Conservation (phyloP, 2,329 filamentous ascomycete species). For the Lecanicillium sp. region DNA sequence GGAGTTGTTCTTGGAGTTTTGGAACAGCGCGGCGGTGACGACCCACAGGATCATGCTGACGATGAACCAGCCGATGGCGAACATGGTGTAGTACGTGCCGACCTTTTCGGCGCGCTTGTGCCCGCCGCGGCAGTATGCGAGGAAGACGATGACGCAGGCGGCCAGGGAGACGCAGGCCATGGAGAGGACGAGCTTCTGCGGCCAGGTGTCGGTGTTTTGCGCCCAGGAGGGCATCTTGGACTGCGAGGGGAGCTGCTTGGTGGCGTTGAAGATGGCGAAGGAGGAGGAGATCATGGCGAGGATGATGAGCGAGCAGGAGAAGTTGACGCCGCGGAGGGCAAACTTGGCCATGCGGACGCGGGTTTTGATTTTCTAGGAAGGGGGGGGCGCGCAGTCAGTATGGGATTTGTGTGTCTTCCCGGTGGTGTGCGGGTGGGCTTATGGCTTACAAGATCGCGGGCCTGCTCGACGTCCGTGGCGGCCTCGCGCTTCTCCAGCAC, state of each 20-base stretch:
- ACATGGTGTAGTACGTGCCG: slow-evolving; percentile 90
- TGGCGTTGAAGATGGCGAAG: slow-evolving; percentile 88
- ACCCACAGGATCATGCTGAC: slow-evolving; percentile 92
- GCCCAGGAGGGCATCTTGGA: slow-evolving; percentile 86
- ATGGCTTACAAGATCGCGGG: slow-evolving; percentile 71
- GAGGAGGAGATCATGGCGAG: slow-evolving; percentile 84
- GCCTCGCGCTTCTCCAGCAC: slow-evolving; percentile 78
- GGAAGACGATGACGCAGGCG: slow-evolving; percentile 74
- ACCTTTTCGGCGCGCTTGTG: slow-evolving; percentile 88
- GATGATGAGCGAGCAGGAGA: slow-evolving; percentile 93
- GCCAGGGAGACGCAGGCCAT: slow-evolving; percentile 76
- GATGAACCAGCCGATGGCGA: slow-evolving; percentile 89
- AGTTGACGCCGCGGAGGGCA: slow-evolving; percentile 90
- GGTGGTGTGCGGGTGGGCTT: background rate
- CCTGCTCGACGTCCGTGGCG: slow-evolving; percentile 79
- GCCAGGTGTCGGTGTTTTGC: slow-evolving; percentile 72
- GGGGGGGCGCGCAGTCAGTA: slow-evolving; percentile 27
- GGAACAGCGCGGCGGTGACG: slow-evolving; percentile 75
- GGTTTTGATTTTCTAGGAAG: slow-evolving; percentile 76
- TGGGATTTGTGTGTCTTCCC: slow-evolving; percentile 27
- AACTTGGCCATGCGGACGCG: slow-evolving; percentile 91
- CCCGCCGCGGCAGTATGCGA: slow-evolving; percentile 81
- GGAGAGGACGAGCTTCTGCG: slow-evolving; percentile 74
- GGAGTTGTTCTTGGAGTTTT: slow-evolving; percentile 63
- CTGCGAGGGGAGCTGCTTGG: slow-evolving; percentile 64